Conservation (phyloP, 768 basidiomycete species). For the Naganishia randhawae region DNA sequence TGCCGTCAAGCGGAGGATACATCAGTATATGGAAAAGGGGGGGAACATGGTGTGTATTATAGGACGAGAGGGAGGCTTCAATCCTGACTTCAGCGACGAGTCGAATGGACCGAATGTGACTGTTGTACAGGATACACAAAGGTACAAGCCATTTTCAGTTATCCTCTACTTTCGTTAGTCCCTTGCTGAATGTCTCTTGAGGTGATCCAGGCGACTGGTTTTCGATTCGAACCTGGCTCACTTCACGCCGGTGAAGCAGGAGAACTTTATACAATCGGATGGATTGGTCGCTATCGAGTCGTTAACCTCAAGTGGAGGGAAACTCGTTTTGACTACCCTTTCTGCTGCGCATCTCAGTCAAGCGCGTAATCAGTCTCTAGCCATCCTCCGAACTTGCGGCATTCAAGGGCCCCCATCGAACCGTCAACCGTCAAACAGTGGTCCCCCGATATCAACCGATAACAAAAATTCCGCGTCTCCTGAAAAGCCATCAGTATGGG, state of each 20-base stretch:
- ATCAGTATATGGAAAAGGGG: neutral
- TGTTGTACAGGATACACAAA: neutral
- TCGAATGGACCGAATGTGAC: neutral
- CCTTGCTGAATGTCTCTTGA: neutral
- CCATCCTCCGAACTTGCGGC: neutral
- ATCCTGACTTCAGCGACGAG: neutral
- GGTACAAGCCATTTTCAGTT: neutral
- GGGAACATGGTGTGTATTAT: neutral
- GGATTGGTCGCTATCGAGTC: neutral
- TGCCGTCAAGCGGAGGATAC: neutral
- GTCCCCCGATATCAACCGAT: neutral
- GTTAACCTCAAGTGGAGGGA: neutral
- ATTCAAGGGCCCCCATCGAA: neutral
- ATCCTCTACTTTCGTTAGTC: neutral
- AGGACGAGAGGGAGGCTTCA: neutral
- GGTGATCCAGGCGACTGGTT: neutral
- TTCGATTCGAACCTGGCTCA: neutral
- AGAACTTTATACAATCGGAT: neutral
- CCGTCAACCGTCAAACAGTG: neutral
- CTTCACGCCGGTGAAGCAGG: neutral
- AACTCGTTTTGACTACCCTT: slow-evolving; percentile 7
- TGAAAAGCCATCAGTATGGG: neutral
- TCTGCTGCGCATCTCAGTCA: neutral
- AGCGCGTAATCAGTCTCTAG: neutral
- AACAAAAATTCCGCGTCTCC: neutral